A percentile compares a stretch with the other conserved stretches of the same genome.
phyloP scores from a whole-genome alignment of 148 eudicot genomes.

The Cornus kousa region DNA sequence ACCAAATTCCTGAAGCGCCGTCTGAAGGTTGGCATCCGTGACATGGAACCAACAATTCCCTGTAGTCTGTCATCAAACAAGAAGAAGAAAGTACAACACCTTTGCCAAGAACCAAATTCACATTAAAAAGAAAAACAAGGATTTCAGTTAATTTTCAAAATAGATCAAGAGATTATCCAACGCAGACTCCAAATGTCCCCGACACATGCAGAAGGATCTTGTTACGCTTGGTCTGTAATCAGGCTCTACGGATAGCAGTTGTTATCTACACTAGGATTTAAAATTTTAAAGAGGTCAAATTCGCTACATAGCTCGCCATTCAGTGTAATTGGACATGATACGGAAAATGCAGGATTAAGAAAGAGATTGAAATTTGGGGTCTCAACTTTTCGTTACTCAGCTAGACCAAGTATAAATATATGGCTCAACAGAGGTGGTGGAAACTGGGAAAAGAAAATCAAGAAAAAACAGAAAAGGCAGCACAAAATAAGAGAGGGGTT shows the following conservation, averaged over 20 bases:
- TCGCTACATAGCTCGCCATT: background rate
- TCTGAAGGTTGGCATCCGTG: slow-evolving; percentile 77
- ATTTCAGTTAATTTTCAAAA: background rate
- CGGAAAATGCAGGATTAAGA: no score
- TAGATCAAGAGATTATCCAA: background rate
- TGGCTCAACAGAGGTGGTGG: no score
- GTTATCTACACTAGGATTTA: background rate
- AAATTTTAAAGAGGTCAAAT: background rate
- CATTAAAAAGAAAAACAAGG: background rate
- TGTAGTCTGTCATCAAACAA: slow-evolving; percentile 44
- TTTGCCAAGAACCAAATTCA: background rate
- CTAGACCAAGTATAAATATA: no score
- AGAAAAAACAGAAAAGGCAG: no score
- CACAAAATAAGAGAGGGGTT: no score
- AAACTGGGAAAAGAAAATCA: no score
- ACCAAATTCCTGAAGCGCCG: slow-evolving; percentile 71
- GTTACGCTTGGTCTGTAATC: background rate
- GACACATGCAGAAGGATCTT: background rate
- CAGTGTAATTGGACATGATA: no score
- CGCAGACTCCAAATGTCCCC: background rate
- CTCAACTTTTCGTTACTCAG: no score
- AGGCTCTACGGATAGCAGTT: background rate
- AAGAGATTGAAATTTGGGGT: no score
- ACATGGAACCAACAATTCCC: slow-evolving; percentile 81
- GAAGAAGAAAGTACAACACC: background rate